Evolutionary conservation across 1,284 basidiomycete genomes (phyloP), one percentile per base, ranked within the genome.

Genomic region (Irpex sp.): DNA sequence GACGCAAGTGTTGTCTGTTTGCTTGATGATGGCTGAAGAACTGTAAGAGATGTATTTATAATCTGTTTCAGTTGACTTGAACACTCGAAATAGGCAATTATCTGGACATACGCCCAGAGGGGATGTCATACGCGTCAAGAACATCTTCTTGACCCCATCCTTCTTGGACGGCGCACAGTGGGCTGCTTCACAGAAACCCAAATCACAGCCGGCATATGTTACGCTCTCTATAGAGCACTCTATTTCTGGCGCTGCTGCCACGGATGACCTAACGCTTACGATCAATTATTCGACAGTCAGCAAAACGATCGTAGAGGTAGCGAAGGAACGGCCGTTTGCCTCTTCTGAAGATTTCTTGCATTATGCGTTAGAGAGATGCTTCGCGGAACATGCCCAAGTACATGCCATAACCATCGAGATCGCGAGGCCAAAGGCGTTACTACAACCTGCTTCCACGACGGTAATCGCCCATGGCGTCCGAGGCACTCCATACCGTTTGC

Each of bases 231-330:
- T 93, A 54, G 74, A 78, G 13, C 81, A 87, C 66, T 81, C 88
- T 67, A 76, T 90, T 15, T 76, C 78, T 9, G 68, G 70, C 8
- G 77, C 88, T 2, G 87, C 86, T 19, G 68, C 68, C 2, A 75
- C 77, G 4, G 90, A 93, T 70, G 80, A 89, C 65, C 74, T 92
- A 3, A 68, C 75, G 0, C 72, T 82, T 65, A 87, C 87, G 1
- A 80, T 90, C 64, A 80, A 88, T 72, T 90, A 90, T 67, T 82
- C 82, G 1, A 72, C 76, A 1, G 71, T 87, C 5, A 80, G 76
- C 43, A 72, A 76, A 54, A 70, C 70, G 1, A 72, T 77, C 59
- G 73, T 71, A 31, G 63, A 68, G 1, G 68, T 68, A 51, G 65
- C 74, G 13, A 65, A 72, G 13, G 65, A 71, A 35, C 65, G 68